Evolutionary conservation across 1,284 basidiomycete species (phyloP).

Genomic region (Rhodotorula sp.): DNA sequence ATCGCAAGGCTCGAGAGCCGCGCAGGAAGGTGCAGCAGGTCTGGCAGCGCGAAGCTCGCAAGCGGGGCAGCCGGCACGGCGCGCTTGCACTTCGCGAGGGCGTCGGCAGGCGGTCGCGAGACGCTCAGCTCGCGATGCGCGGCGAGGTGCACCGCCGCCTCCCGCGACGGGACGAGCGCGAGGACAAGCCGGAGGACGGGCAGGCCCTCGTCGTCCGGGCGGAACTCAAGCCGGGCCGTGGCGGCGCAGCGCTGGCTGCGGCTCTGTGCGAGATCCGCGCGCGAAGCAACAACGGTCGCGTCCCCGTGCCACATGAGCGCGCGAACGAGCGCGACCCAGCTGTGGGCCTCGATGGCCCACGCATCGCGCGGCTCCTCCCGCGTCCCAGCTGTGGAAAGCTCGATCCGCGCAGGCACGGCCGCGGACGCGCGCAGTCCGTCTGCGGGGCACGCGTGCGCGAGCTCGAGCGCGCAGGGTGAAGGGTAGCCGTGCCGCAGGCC

Average conservation of each 20-base stretch:
- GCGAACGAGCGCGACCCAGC: slow-evolving; percentile 28
- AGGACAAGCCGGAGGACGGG: slow-evolving; percentile 28
- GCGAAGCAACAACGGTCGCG: slow-evolving; percentile 15
- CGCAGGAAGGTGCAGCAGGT: slow-evolving; percentile 31
- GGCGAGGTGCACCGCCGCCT: not conserved
- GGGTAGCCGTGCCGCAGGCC: slow-evolving; percentile 33
- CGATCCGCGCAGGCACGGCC: slow-evolving; percentile 16
- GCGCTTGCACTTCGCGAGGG: slow-evolving; percentile 15
- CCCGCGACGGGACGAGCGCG: slow-evolving; percentile 16
- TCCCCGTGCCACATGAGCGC: slow-evolving; percentile 42
- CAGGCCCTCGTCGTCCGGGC: slow-evolving; percentile 24
- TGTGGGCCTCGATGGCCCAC: slow-evolving; percentile 33
- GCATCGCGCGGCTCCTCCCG: not conserved
- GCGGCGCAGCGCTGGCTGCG: slow-evolving; percentile 26
- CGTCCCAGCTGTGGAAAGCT: slow-evolving; percentile 3
- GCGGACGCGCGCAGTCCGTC: slow-evolving; percentile 8
- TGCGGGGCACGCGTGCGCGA: slow-evolving; percentile 19
- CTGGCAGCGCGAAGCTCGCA: slow-evolving; percentile 30
- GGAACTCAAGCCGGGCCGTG: slow-evolving; percentile 27
- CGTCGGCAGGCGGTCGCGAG: not conserved
- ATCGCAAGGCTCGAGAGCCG: slow-evolving; percentile 36
- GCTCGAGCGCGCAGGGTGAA: slow-evolving; percentile 21
- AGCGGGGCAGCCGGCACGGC: not conserved
- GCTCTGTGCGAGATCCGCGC: slow-evolving; percentile 9
- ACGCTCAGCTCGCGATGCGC: slow-evolving; percentile 20